A percentile compares a stretch with the other conserved stretches of the same genome.
phyloP scores from a whole-genome alignment of 768 basidiomycete species.

The Russula sp. region DNA sequence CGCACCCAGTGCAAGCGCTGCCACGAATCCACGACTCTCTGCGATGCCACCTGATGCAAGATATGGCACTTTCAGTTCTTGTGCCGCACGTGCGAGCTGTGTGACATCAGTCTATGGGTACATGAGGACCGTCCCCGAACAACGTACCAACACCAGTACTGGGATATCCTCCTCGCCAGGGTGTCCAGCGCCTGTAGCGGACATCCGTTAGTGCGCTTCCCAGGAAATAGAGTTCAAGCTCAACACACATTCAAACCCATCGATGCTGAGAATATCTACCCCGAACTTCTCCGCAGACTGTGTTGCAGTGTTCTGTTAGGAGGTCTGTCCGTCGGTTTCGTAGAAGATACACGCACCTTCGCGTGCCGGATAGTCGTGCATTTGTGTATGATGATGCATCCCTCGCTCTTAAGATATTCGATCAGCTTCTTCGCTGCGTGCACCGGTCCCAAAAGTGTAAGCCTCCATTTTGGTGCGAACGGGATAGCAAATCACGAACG shows the following conservation, averaged over 20 bases:
- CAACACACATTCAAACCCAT: constrained; percentile 79
- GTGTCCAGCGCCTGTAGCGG: constrained; percentile 73
- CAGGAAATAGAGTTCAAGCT: background rate
- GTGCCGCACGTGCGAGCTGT: constrained; percentile 82
- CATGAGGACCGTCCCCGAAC: background rate
- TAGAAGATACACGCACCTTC: constrained; percentile 40
- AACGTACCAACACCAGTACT: constrained; percentile 65
- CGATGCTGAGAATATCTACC: constrained; percentile 84
- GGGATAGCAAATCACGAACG: constrained; percentile 40
- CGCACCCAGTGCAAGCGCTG: constrained; percentile 76
- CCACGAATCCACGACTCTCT: constrained; percentile 76
- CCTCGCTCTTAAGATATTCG: constrained; percentile 70
- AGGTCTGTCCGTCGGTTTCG: too few relatives aligned
- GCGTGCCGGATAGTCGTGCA: constrained; percentile 85
- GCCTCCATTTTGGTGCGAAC: background rate
- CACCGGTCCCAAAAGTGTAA: background rate
- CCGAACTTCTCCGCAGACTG: constrained; percentile 65
- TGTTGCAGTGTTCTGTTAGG: background rate
- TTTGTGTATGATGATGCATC: constrained; percentile 81
- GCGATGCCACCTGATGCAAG: constrained; percentile 90
- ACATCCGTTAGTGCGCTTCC: constrained; percentile 15
- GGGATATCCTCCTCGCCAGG: constrained; percentile 94
- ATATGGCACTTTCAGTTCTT: constrained; percentile 77
- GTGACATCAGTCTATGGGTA: background rate
- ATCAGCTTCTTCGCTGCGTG: constrained; percentile 67